Base-by-base conservation (phyloP, 2,329 filamentous ascomycete genomes). In the Diaporthe longicolla region DNA sequence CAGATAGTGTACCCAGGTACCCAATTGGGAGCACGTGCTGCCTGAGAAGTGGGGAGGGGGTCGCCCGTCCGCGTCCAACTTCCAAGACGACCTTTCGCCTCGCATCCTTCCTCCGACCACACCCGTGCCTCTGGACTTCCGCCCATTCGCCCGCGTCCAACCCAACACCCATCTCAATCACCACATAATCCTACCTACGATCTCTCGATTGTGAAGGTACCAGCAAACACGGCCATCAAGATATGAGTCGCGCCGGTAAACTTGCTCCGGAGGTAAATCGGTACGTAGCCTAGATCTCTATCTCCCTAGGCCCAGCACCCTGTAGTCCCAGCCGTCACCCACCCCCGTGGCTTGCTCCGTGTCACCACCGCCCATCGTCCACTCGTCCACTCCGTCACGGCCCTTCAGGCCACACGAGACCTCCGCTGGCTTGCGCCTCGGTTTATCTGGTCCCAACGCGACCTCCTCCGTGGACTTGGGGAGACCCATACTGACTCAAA, bases 191-290 rank as follows among this genome's bases (percentile, higher is more conserved):
- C 54, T 45, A 63, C 59, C 69, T 74, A 71, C 69, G 52, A 71
- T 63, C 73, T 69, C 26, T 66, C 59, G 70, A 70, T 70, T 68
- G 74, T 74, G 54, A 73, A 76, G 43, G 58, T 72, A 40, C 59
- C 50, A 72, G 66, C 70, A 59, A 65, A 59, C 70, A 74, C 48
- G 70, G 74, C 82, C 84, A 86, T 87, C 89, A 91, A 95, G 93
- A 92, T 92, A 97, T 97, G 95, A 97, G 93, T 95, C 93, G 94
- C 88, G 92, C 92, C 89, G 93, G 93, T 88, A 98, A 98, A 92
- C 93, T 98, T 90, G 95, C 95, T 88, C 95, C 97, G 87, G 97
- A 99, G 94, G 95, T 98, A 89, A 98, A 98, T 90, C 93, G 95
- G 95, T 97, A 88, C 83, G 93, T 88, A 74, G 78, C 48, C 63